Base-by-base conservation (phyloP, 768 basidiomycete species). In the Collybia sp. region DNA sequence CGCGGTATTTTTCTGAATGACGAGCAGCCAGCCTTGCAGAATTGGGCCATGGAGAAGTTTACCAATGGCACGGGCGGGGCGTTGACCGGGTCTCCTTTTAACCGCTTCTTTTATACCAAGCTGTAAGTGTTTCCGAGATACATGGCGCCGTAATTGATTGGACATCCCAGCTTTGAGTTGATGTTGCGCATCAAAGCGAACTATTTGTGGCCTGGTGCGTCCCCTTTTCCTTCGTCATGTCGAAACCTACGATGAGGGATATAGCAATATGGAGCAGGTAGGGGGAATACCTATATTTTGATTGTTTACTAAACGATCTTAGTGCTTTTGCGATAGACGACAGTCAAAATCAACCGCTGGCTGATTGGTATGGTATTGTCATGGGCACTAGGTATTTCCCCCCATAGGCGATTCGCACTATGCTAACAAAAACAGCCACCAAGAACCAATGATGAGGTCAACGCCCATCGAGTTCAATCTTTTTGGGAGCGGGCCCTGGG, bases 1-100 rank as follows among this genome's bases (percentile, higher is more conserved):
- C 76, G 85, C 30, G 85, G 79, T 12, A 76, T 86, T 36, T 83
- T 88, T 68, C 62, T 88, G 50, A 88, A 88, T 57, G 85, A 88
- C 52, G 86, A 88, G 58, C 80, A 85, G 54, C 86, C 86, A 6
- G 78, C 79, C 20, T 58, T 87, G 42, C 78, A 80, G 51, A 80
- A 77, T 53, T 88, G 86, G 86, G 85, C 83, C 12, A 68, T 72
- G 51, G 79, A 79, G 50, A 81, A 79, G 52, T 86, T 82, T 59
- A 82, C 79, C 9, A 82, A 83, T 48, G 80, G 80, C 2, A 78
- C 79, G 3, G 79, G 79, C 5, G 64, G 72, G 0, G 44, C 65
- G 1, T 59, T 70, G 25, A 71, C 74, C 0, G 71, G 72, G 15
- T 75, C 77, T 2, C 80, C 83, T 1, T 84, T 86, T 67, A 83